Evolutionary conservation across 139 green algal species (phyloP).

Genomic region (Chlorella sp.): DNA sequence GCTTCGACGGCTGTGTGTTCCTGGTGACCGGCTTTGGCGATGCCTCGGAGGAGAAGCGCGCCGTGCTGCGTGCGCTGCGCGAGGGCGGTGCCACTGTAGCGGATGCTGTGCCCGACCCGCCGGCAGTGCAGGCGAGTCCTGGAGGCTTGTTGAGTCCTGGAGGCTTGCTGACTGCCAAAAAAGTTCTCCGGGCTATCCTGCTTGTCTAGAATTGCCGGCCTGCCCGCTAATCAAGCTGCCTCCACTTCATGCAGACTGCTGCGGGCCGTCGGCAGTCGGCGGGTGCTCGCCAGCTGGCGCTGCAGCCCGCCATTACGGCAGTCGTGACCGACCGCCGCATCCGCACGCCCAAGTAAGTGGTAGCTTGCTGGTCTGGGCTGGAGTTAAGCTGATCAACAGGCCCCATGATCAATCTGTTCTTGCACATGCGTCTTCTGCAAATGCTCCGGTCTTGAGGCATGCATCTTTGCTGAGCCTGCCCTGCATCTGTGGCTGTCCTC

Average conservation of each 20-base stretch:
- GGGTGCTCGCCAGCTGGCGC: constrained; percentile 15
- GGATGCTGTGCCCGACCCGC: not conserved
- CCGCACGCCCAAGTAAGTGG: constrained; percentile 26
- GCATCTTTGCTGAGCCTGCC: too few species aligned
- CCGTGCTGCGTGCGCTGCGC: not conserved
- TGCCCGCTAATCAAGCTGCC: too few species aligned
- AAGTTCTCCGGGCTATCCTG: too few species aligned
- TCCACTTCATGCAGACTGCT: not conserved
- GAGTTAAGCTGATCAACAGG: too few species aligned
- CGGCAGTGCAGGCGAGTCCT: not conserved
- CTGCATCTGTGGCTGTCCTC: too few species aligned
- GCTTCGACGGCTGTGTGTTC: constrained; percentile 32
- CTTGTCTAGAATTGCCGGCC: too few species aligned
- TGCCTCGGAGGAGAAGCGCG: not conserved
- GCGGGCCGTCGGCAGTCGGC: constrained; percentile 15
- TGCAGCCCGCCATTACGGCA: not conserved
- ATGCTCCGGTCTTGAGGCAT: too few species aligned
- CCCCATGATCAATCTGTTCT: too few species aligned
- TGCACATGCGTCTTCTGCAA: too few species aligned
- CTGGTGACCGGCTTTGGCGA: constrained; percentile 22
- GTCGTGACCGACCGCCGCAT: not conserved
- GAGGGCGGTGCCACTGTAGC: not conserved
- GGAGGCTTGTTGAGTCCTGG: too few species aligned
- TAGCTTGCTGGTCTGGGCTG: too few species aligned
- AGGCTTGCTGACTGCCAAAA: too few species aligned